phyloP scores from a whole-genome alignment of 345 rosid genomes.

The Combretum micranthum region DNA sequence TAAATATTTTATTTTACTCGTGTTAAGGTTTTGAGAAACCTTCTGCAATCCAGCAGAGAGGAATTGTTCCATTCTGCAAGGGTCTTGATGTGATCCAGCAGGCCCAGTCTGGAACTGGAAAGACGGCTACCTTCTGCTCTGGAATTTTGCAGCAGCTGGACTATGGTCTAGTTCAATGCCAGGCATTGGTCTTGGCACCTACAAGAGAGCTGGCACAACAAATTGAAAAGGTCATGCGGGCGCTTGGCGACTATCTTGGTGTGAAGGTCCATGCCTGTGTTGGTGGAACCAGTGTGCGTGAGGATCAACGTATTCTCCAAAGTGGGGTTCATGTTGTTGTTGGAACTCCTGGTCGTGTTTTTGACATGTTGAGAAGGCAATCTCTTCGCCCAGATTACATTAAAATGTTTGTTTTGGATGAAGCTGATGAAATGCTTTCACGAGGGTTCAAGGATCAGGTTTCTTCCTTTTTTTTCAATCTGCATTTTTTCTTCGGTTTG shows the following conservation, averaged over 20 bases:
- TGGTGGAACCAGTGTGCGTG: conserved; percentile 97
- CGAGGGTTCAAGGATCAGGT: conserved; percentile 99
- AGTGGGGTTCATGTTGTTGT: conserved; percentile 94
- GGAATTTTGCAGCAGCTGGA: conserved; percentile 91
- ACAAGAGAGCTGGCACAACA: conserved; percentile 94
- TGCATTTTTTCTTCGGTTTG: background rate
- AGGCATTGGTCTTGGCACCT: conserved; percentile 86
- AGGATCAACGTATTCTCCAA: conserved; percentile 89
- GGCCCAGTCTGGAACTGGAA: conserved; percentile 97
- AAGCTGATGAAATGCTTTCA: conserved; percentile 98
- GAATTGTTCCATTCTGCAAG: conserved; percentile 90
- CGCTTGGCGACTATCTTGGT: conserved; percentile 89
- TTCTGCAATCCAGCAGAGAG: conserved; percentile 95
- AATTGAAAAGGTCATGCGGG: conserved; percentile 98
- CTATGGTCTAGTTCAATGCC: conserved; percentile 61
- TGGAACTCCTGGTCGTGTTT: conserved; percentile 96
- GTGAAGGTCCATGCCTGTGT: conserved; percentile 97
- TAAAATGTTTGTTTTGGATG: conserved; percentile 89
- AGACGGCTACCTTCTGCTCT: conserved; percentile 94
- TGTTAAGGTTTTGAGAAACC: conserved; percentile 84
- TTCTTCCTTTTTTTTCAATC: conserved; percentile 1
- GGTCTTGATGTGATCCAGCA: conserved; percentile 98
- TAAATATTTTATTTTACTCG: too few relatives aligned
- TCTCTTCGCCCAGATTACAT: conserved; percentile 77
- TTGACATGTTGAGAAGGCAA: conserved; percentile 89